Base-by-base conservation (phyloP, 768 basidiomycete genomes). In the Amyloporia xantha region DNA sequence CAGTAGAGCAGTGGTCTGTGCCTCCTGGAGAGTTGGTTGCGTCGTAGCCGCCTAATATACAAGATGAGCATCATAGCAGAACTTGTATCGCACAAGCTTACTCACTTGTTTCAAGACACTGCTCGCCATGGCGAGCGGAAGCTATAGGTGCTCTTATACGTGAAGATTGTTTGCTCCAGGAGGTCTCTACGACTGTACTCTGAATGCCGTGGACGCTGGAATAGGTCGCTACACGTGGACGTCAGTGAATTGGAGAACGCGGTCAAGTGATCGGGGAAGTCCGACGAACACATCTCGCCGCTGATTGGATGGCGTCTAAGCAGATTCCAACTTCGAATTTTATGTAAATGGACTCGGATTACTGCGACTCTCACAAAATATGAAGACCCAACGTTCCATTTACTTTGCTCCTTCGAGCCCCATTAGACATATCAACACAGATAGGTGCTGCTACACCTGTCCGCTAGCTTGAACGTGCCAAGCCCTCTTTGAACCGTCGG, bases 1-100 rank as follows among this genome's bases (percentile, higher is more conserved):
- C 23, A 94, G 77, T 30, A 99, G 73, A 2, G 93, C 86, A 54
- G 78, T 74, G 12, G 91, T 92, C 68, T 98, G 96, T 3, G 84
- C 77, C 63, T 91, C 84, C 59, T 96, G 91, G 41, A 99, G 75
- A 2, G 91, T 88, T 39, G 71, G 62, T 36, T 76, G 62, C 7
- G 77, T 60, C 43, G 70, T 65, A 27, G 65, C 67, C 61, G 75
- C 52, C 66, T 67, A n/a, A n/a, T n/a, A n/a, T n/a, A 36, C 39
- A 41, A 40, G 9, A 9, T 40, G 40, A 9, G 15, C 37, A 19
- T 40, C 41, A n/a, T n/a, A 15, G 40, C 21, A n/a, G 17, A 36
- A 13, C n/a, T 6, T 20, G 9, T 17, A 25, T 9, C 48, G 48
- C 2, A 27, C n/a, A 6, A 4, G 25, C 23, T 17, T 11, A 56